Evolutionary conservation across 257 asterid species (phyloP), one percentile per base, ranked within the genome.

Genomic region (Solanum dulcamara): DNA sequence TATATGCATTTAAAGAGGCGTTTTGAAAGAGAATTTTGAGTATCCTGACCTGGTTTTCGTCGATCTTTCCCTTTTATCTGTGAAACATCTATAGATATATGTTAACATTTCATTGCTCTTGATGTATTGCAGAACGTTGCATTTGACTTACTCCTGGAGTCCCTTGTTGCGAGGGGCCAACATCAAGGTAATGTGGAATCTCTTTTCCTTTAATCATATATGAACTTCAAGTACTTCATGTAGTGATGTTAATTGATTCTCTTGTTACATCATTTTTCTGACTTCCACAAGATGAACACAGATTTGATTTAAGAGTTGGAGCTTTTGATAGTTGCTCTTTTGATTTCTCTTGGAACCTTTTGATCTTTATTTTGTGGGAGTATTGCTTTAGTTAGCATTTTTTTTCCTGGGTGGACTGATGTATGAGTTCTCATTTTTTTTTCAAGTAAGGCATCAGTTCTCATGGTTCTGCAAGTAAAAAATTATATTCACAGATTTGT

Each of bases 71-170:
- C 64, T 79, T 79, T 28, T 28, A 79, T 68, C 40, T 20, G 57
- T 68, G 68, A 30, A 26, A 32, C 81, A 83, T 60, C 32, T 82
- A 37, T 32, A 7, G 10, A 13, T 68, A 38, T 32, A 37, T n/a
- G 81, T 48, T 28, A 9, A 79, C 0, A 50, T 26, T 30, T 28
- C 83, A 17, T 17, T 1, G 20, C 84, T 86, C 80, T 80, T 42
- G 74, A 70, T 51, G 15, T 85, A 91, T 89, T 89, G 93, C 97
- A 97, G 98, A 91, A 95, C 89, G 98, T 92, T 85, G 99, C 99
- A 84, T 91, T 92, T 88, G 98, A 93, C 80, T 89, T 89, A 84
- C 84, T 95, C 91, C 91, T 88, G 86, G 98, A 95, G 84, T 93
- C 95, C 80, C 92, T 94, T 86, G 85, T 86, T 42, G 81, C 88